phyloP scores from a whole-genome alignment of 2,329 filamentous ascomycete species.

The Colletotrichum scovillei region DNA sequence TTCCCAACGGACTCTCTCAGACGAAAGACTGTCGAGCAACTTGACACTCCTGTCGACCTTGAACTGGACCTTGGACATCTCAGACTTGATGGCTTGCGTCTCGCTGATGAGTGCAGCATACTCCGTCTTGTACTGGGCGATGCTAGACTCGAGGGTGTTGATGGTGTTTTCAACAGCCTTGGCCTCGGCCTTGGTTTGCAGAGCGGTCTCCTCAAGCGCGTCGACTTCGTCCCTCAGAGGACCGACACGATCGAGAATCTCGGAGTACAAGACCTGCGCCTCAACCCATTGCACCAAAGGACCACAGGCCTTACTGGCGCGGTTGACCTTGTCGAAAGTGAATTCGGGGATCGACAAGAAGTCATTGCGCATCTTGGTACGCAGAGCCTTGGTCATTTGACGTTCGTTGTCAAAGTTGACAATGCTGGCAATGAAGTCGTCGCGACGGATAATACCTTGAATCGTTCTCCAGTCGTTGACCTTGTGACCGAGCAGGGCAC shows the following conservation, averaged over 20 bases:
- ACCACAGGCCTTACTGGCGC: constrained; percentile 95
- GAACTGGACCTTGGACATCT: constrained; percentile 96
- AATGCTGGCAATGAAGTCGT: constrained; percentile 98
- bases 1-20: constrained; percentile 94
- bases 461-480: constrained; percentile 92
- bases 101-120: constrained; percentile 97
- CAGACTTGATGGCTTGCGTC: constrained; percentile 95
- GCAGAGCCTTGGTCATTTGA: constrained; percentile 87
- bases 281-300: constrained; percentile 97
- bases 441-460: constrained; percentile 86
- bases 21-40: constrained; percentile 93
- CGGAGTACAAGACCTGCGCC: constrained; percentile 97
- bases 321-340: constrained; percentile 95
- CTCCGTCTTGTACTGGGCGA: constrained; percentile 94
- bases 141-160: constrained; percentile 84
- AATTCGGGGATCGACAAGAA: constrained; percentile 95
- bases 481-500: constrained; percentile 91
- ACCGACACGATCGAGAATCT: constrained; percentile 93
- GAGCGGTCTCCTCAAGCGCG: constrained; percentile 85
- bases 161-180: constrained; percentile 93
- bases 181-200: constrained; percentile 93
- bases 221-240: constrained; percentile 91
- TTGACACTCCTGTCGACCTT: constrained; percentile 98
- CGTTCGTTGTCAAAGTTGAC: constrained; percentile 96
- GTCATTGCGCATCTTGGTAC: constrained; percentile 91